Conservation (phyloP, 345 rosid species). For the Laguncularia racemosa region DNA sequence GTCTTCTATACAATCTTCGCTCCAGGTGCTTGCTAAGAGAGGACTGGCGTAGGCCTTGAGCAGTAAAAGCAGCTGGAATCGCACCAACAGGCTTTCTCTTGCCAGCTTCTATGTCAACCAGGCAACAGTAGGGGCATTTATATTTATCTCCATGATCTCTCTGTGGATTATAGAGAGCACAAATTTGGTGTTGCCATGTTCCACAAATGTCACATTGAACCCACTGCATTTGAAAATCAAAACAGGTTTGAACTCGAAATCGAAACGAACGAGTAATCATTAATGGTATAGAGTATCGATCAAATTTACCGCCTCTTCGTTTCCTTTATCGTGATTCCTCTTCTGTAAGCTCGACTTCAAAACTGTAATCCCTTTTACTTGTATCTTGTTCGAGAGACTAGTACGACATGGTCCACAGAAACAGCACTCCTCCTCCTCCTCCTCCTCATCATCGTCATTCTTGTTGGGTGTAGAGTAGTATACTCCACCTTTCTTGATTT, state of each 20-base stretch:
- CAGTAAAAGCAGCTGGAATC: conserved; percentile 68
- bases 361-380: conserved; percentile 42
- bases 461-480: conserved; percentile 52
- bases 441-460: conserved; percentile 31
- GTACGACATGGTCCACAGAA: too few relatives aligned
- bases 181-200: conserved; percentile 97
- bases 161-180: conserved; percentile 84
- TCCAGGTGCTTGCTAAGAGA: conserved; percentile 88
- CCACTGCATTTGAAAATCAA: conserved; percentile 48
- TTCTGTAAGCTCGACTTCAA: conserved; percentile 70
- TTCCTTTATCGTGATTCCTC: conserved; percentile 83
- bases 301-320: conserved; percentile 77
- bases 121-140: conserved; percentile 85
- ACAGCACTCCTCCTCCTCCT: too few relatives aligned
- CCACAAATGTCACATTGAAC: conserved; percentile 98
- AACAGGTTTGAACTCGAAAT: too few relatives aligned
- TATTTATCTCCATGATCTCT: conserved; percentile 88
- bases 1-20: conserved; percentile 56
- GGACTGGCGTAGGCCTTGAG: conserved; percentile 80
- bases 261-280: background rate
- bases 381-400: too few relatives aligned
- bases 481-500: conserved; percentile 80
- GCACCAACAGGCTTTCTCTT: conserved; percentile 63
- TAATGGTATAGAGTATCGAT: conserved; percentile 1
- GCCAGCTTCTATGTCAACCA: conserved; percentile 61